Base-by-base conservation (phyloP, 768 basidiomycete genomes). In the Boletellus sp. region DNA sequence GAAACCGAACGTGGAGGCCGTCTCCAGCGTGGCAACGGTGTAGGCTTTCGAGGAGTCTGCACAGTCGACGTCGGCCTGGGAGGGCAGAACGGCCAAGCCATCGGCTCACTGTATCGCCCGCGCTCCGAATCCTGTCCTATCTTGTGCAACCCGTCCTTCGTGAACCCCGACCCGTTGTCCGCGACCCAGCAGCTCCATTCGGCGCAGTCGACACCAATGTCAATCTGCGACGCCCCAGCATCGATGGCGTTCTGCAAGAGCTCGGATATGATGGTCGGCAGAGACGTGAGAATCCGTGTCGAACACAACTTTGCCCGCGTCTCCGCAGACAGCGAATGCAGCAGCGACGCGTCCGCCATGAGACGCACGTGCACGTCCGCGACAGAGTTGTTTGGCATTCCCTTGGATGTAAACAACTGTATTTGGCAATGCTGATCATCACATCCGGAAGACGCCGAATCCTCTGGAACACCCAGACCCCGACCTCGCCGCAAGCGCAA, bases 371-470 rank as follows among this genome's bases (percentile, higher is more conserved):
- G n/a, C 1, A 9, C 28, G 26, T 26, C 26, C 20, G 38, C 23
- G 28, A 32, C 20, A 22, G 37, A 5, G 38, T 56, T 66, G 46
- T 66, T 68, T 68, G 61, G 64, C 46, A 11, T 8, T 35, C 11
- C 42, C 3, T 54, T 42, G 13, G 50, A 54, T 56, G 45, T 37
- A 65, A 65, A 68, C 53, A 68, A 62, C 55, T 50, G 42, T 33
- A 59, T 66, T 53, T 49, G 42, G 64, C 33, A 56, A 54, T 44
- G 57, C 50, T 62, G 54, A 64, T 61, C 61, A 41, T 69, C 76
- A 94, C 92, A 94, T 94, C 54, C 92, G 82, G 71, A 92, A 94
- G 33, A 90, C 89, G 6, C 93, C 93, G 70, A 88, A 94, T n/a
- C 82, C 86, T 56, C 74, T 80, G n/a, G n/a, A n/a, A n/a, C 37